phyloP scores from a whole-genome alignment of 192 early-diverging fungal genomes.

The Backusella circina region DNA sequence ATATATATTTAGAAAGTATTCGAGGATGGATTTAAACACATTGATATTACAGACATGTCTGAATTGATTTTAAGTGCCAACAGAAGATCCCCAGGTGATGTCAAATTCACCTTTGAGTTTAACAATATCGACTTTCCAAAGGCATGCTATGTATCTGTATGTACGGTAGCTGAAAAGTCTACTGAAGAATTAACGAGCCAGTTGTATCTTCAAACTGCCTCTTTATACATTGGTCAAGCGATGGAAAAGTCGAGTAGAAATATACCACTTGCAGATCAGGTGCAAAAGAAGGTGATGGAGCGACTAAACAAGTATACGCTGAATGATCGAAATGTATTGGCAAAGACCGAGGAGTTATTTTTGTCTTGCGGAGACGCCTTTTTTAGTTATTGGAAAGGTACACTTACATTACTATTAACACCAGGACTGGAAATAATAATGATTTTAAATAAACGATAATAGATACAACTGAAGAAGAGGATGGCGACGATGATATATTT shows the following conservation, averaged over 20 bases:
- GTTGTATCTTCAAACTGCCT: not conserved
- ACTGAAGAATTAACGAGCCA: not conserved
- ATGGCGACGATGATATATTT: not conserved
- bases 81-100: not conserved
- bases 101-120: not conserved
- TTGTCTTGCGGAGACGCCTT: conserved; percentile 4
- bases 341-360: not conserved
- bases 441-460: not conserved
- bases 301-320: not conserved
- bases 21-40: conserved; percentile 1
- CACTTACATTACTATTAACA: not conserved
- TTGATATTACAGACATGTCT: conserved; percentile 15
- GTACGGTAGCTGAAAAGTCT: conserved; percentile 2
- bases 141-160: not conserved
- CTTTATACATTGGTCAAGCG: not conserved
- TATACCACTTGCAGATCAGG: not conserved
- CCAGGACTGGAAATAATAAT: not conserved
- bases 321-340: not conserved
- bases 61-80: not conserved
- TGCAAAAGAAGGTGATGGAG: not conserved
- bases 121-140: not conserved
- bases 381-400: conserved; percentile 3
- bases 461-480: not conserved
- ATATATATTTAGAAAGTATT: not conserved
- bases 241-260: conserved; percentile 5